A percentile compares a stretch with the other conserved stretches of the same genome.
Evolutionary conservation across 2,329 filamentous ascomycete genomes (phyloP).

Genomic region (Alternaria arbusti): DNA sequence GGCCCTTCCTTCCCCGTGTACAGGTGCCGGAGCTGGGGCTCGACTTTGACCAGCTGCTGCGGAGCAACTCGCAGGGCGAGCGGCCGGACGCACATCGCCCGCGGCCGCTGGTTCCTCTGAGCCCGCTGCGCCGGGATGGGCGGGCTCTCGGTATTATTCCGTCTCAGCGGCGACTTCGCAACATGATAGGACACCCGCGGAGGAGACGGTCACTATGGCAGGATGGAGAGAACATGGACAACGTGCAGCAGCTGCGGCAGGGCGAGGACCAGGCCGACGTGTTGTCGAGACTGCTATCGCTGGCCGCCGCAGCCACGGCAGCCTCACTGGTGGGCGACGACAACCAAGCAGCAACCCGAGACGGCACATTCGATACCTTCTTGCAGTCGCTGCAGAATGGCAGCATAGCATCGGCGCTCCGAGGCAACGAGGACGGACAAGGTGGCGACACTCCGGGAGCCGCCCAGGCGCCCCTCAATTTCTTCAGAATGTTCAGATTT

Average conservation of each 20-base stretch:
- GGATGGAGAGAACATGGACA: constrained; percentile 34
- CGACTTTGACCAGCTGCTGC: constrained; percentile 45
- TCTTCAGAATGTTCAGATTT: constrained; percentile 73
- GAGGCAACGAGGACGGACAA: constrained; percentile 51
- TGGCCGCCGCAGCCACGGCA: constrained; percentile 69
- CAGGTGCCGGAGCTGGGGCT: constrained; percentile 48
- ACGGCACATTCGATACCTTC: constrained; percentile 68
- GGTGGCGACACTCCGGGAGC: constrained; percentile 45
- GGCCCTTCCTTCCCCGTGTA: constrained; percentile 41
- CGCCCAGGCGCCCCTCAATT: constrained; percentile 65
- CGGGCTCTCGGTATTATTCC: constrained; percentile 46
- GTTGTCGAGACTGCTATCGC: constrained; percentile 66
- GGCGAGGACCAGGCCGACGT: constrained; percentile 68
- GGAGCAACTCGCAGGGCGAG: constrained; percentile 23
- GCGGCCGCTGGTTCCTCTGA: constrained; percentile 23
- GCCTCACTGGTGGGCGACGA: constrained; percentile 69
- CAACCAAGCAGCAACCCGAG: constrained; percentile 62
- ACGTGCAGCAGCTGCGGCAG: constrained; percentile 50
- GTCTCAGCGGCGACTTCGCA: constrained; percentile 48
- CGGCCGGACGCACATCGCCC: constrained; percentile 24
- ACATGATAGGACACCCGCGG: constrained; percentile 54
- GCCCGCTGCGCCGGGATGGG: constrained; percentile 36
- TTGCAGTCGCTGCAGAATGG: constrained; percentile 68
- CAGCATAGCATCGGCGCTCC: constrained; percentile 62
- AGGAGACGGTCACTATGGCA: constrained; percentile 59